Evolutionary conservation across 257 asterid genomes (phyloP).

Genomic region (Nicotiana attenuata): DNA sequence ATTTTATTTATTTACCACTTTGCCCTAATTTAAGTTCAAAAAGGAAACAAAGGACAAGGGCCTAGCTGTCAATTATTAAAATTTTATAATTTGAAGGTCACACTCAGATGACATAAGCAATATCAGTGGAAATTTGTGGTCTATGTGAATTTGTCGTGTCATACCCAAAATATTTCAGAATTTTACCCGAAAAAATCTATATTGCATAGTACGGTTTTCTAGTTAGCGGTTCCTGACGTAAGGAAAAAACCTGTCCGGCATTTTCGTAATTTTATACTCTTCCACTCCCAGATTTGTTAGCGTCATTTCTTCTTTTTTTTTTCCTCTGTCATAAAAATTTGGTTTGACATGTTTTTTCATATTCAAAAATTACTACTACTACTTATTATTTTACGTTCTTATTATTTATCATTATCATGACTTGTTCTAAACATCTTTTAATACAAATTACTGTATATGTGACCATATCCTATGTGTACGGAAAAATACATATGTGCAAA

Average conservation of each 20-base stretch:
- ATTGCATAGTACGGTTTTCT: not conserved
- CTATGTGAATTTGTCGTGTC: conserved; percentile 51
- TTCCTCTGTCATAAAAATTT: too few relatives aligned
- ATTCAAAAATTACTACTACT: too few relatives aligned
- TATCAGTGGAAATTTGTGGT: conserved; percentile 45
- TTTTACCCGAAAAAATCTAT: conserved; percentile 13
- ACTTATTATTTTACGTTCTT: too few relatives aligned
- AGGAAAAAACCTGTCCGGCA: not conserved
- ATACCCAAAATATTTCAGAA: conserved; percentile 12
- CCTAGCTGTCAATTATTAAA: not conserved
- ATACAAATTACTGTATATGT: too few relatives aligned
- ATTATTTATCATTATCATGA: too few relatives aligned
- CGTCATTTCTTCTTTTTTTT: not conserved
- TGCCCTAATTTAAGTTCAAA: conserved; percentile 11
- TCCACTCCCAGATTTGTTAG: not conserved
- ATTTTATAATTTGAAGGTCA: not conserved
- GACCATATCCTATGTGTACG: too few relatives aligned
- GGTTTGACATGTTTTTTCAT: too few relatives aligned
- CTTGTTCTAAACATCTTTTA: too few relatives aligned
- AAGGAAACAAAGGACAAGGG: not conserved
- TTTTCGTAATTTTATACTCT: not conserved
- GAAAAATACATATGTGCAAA: too few relatives aligned
- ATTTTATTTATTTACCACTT: conserved; percentile 9
- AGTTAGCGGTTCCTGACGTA: not conserved
- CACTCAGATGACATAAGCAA: conserved; percentile 21